Conservation (phyloP, 805 yeast genomes). For the Torulaspora quercuum region DNA sequence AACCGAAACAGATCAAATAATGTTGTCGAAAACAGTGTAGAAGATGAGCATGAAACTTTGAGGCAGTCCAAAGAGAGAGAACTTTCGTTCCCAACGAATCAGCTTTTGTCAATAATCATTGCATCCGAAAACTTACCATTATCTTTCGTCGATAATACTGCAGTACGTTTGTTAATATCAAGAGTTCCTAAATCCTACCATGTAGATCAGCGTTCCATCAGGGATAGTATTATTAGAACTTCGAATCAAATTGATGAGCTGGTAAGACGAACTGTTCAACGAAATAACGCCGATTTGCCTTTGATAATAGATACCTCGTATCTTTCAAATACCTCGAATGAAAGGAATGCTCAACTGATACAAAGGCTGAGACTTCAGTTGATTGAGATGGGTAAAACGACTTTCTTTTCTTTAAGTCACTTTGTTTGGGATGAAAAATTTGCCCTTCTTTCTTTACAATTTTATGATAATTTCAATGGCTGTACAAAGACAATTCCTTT, state of each 20-base stretch:
- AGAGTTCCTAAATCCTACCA: slow-evolving; percentile 7
- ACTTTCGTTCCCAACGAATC: slow-evolving; percentile 14
- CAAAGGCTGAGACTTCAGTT: slow-evolving; percentile 10
- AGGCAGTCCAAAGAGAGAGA: slow-evolving; percentile 5
- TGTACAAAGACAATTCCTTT: slow-evolving; percentile 15
- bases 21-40: background rate
- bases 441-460: slow-evolving; percentile 17
- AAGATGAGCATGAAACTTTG: background rate
- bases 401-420: slow-evolving; percentile 16
- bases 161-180: slow-evolving; percentile 13
- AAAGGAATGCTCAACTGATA: slow-evolving; percentile 1
- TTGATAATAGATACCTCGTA: slow-evolving; percentile 10
- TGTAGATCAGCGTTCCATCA: slow-evolving; percentile 7
- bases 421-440: slow-evolving; percentile 7
- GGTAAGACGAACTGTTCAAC: slow-evolving; percentile 15
- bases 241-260: slow-evolving; percentile 14
- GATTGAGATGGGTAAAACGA: slow-evolving; percentile 12
- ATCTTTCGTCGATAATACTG: slow-evolving; percentile 13
- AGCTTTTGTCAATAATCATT: slow-evolving; percentile 18
- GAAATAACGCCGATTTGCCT: slow-evolving; percentile 17
- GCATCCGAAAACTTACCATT: slow-evolving; percentile 23
- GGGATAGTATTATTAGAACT: slow-evolving; percentile 2
- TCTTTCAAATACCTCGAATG: slow-evolving; percentile 1
- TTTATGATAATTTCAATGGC: slow-evolving; percentile 10
- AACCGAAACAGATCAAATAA: too few species aligned